Percentiles rank a stretch among this genome's conserved stretches.
Evolutionary conservation across 768 basidiomycete genomes (phyloP).

Genomic region (Podaxis pistillaris): DNA sequence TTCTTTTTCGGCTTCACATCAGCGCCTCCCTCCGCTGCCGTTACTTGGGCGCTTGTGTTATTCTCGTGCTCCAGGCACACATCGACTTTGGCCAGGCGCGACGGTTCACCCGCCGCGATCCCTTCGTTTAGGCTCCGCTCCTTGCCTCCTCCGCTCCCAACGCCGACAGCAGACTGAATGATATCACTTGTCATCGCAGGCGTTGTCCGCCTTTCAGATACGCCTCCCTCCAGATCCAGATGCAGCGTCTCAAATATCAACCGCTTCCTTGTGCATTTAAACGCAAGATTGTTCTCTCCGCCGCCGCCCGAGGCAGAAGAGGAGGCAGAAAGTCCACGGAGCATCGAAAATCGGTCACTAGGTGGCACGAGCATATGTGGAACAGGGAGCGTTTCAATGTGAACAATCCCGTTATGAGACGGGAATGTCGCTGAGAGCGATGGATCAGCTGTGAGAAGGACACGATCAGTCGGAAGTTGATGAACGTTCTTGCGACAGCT

Average conservation of each 20-base stretch:
- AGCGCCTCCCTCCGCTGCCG: not conserved
- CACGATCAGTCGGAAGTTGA: not conserved
- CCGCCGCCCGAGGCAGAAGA: conserved; percentile 51
- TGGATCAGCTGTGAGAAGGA: conserved; percentile 60
- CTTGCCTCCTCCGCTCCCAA: conserved; percentile 26
- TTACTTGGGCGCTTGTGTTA: not conserved
- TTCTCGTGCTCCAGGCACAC: conserved; percentile 4
- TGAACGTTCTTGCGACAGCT: not conserved
- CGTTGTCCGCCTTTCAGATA: conserved; percentile 70
- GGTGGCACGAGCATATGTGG: conserved; percentile 72
- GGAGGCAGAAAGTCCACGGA: conserved; percentile 74
- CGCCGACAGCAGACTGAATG: conserved; percentile 8
- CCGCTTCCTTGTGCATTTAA: conserved; percentile 86
- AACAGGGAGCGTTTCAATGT: conserved; percentile 73
- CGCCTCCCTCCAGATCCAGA: conserved; percentile 83
- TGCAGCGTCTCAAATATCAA: conserved; percentile 91
- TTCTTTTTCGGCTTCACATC: conserved; percentile 20
- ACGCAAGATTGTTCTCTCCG: conserved; percentile 96
- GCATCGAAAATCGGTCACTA: conserved; percentile 77
- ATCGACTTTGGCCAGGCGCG: conserved; percentile 30
- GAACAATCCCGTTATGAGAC: conserved; percentile 82
- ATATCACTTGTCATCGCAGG: conserved; percentile 24
- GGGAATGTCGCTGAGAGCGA: conserved; percentile 72
- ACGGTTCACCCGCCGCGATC: conserved; percentile 17
- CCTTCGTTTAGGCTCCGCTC: conserved; percentile 31